Percentiles rank a stretch among this genome's conserved stretches.
Evolutionary conservation across 2,329 filamentous ascomycete species (phyloP).

Genomic region (Aspergillus floridensis): DNA sequence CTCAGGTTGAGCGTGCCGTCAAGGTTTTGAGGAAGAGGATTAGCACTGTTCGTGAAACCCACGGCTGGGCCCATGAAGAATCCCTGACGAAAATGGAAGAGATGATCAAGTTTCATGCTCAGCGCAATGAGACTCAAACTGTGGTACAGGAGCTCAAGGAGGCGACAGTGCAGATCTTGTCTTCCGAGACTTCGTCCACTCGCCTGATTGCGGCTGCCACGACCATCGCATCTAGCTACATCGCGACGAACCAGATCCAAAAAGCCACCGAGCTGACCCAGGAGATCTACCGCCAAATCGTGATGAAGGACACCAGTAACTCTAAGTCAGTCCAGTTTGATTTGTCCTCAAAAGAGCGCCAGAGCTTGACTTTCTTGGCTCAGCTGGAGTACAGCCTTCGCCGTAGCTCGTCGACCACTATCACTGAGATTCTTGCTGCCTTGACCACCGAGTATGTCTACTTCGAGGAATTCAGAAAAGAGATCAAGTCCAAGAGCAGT

Average conservation of each 20-base stretch:
- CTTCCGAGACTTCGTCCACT: slow-evolving; percentile 30
- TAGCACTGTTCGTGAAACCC: slow-evolving; percentile 27
- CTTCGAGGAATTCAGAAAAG: slow-evolving; percentile 40
- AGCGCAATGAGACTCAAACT: slow-evolving; percentile 32
- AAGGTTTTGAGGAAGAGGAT: slow-evolving; percentile 33
- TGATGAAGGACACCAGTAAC: slow-evolving; percentile 38
- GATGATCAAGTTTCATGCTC: slow-evolving; percentile 35
- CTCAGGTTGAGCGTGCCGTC: slow-evolving; percentile 31
- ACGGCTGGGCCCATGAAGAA: slow-evolving; percentile 43
- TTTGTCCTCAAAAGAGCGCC: slow-evolving; percentile 33
- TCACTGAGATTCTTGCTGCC: slow-evolving; percentile 45
- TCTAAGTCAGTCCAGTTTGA: slow-evolving; percentile 33
- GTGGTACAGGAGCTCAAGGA: slow-evolving; percentile 35
- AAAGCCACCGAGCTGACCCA: slow-evolving; percentile 34
- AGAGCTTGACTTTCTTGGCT: slow-evolving; percentile 45
- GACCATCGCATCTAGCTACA: slow-evolving; percentile 39
- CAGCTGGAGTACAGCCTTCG: slow-evolving; percentile 44
- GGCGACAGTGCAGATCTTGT: slow-evolving; percentile 33
- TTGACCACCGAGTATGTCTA: slow-evolving; percentile 45
- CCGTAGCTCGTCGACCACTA: slow-evolving; percentile 23
- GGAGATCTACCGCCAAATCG: slow-evolving; percentile 41
- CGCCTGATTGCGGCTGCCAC: slow-evolving; percentile 34
- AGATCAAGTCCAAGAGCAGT: slow-evolving; percentile 38
- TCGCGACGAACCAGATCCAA: slow-evolving; percentile 32
- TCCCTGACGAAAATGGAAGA: slow-evolving; percentile 38